Conservation (phyloP, 176 grass and related monocot species). For the Oryza nivara region DNA sequence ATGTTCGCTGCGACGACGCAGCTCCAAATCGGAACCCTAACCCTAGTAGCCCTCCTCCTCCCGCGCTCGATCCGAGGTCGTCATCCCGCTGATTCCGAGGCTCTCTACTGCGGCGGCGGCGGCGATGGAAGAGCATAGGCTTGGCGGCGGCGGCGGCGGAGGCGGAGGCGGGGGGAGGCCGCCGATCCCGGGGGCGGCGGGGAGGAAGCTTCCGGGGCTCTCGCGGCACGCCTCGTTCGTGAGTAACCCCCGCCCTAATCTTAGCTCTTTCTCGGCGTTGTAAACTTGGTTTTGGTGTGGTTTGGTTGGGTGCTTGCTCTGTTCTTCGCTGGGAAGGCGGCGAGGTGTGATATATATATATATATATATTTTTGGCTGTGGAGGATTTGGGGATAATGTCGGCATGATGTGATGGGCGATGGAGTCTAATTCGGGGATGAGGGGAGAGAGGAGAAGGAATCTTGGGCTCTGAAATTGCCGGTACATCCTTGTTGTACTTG, state of each 20-base stretch:
- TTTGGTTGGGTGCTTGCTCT: neutral
- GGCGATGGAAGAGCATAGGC: slow-evolving; percentile 45
- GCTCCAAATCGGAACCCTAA: slow-evolving; percentile 42
- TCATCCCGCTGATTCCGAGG: neutral
- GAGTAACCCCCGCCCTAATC: slow-evolving; percentile 35
- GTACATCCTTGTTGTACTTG: slow-evolving; percentile 30
- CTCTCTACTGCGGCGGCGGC: neutral
- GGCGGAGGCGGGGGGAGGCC: slow-evolving; percentile 34
- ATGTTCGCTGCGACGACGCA: slow-evolving; percentile 4
- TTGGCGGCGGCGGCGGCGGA: slow-evolving; percentile 13
- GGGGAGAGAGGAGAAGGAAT: neutral
- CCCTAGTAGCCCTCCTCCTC: slow-evolving; percentile 38
- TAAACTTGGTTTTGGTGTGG: slow-evolving; percentile 23
- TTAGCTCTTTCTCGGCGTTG: neutral
- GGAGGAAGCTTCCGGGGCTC: slow-evolving; percentile 52
- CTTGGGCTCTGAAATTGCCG: slow-evolving; percentile 9
- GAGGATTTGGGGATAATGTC: neutral
- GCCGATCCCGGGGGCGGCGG: slow-evolving; percentile 53
- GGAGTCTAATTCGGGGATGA: neutral
- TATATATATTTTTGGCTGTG: neutral
- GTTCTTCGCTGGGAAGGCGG: neutral
- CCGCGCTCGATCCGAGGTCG: neutral
- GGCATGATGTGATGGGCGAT: neutral
- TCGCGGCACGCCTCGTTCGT: slow-evolving; percentile 74
- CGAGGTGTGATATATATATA: neutral